Conservation (phyloP, 129 eudicot species). For the Centrapalus pauciflorus region DNA sequence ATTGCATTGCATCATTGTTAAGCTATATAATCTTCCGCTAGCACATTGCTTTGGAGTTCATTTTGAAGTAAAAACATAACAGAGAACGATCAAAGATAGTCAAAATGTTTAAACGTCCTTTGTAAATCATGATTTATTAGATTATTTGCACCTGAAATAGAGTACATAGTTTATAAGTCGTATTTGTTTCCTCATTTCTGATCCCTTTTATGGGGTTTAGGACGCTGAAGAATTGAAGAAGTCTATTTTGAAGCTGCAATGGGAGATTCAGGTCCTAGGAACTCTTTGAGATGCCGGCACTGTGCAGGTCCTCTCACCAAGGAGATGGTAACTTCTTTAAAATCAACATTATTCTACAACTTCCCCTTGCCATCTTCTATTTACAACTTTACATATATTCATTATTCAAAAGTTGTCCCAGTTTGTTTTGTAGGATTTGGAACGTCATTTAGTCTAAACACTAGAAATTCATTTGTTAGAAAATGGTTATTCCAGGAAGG, state of each 20-base stretch:
- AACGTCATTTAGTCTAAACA: background rate
- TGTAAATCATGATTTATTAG: background rate
- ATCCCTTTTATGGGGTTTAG: constrained; percentile 6
- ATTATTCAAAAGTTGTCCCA: background rate
- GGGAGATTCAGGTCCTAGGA: constrained; percentile 39
- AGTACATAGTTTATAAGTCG: background rate
- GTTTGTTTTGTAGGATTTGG: background rate
- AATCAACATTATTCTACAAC: constrained; percentile 7
- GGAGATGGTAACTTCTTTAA: constrained; percentile 44
- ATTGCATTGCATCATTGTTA: no score
- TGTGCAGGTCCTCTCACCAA: constrained; percentile 90
- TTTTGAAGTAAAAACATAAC: no score
- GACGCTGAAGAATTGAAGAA: constrained; percentile 1
- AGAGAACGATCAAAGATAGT: background rate
- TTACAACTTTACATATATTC: background rate
- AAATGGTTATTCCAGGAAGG: background rate
- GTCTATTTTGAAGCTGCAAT: constrained; percentile 17
- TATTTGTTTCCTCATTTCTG: constrained; percentile 1
- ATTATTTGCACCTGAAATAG: background rate
- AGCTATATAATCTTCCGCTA: background rate
- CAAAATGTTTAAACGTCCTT: background rate
- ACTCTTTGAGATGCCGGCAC: constrained; percentile 54
- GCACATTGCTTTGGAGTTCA: no score
- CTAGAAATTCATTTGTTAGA: background rate
- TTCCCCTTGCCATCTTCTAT: background rate